These are phyloP conservation scores for Waitea zeae DNA, from an alignment of 1,284 basidiomycete species.

Conservation along the genomic window DNA sequence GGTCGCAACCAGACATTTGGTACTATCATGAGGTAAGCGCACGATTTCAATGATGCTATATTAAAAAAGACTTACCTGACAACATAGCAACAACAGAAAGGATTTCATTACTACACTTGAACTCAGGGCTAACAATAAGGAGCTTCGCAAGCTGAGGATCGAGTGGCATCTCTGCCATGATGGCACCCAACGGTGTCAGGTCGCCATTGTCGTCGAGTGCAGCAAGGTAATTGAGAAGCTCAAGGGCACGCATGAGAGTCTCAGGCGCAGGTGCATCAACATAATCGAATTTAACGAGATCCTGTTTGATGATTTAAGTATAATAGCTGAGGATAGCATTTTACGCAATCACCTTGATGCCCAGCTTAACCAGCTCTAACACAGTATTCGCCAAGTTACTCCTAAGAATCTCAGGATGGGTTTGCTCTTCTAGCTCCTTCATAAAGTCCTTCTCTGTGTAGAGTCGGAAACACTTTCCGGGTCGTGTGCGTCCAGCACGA, in stretches of 20 bases:
- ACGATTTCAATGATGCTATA: too few species aligned
- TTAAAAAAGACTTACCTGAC: constrained; percentile 19
- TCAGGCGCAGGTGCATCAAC: constrained; percentile 96
- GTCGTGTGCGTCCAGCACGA: constrained; percentile 88
- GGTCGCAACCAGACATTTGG: constrained; percentile 93
- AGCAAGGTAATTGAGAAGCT: constrained; percentile 83
- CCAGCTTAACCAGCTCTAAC: constrained; percentile 86
- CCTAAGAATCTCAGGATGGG: constrained; percentile 88
- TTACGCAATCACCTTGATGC: constrained; percentile 48
- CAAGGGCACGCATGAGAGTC: constrained; percentile 94
- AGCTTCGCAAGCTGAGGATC: constrained; percentile 96
- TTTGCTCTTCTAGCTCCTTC: constrained; percentile 88
- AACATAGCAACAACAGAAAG: constrained; percentile 94
- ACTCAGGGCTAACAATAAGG: constrained; percentile 88
- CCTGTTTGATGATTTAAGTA: constrained; percentile 22
- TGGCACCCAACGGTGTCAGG: constrained; percentile 71
- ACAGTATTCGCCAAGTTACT: constrained; percentile 92
- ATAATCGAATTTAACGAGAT: constrained; percentile 87
- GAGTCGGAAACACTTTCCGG: constrained; percentile 93
- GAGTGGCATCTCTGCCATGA: constrained; percentile 97
- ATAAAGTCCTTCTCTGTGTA: constrained; percentile 99
- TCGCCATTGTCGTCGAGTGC: constrained; percentile 93
- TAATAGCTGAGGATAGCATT: not conserved
- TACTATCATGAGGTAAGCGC: too few species aligned
- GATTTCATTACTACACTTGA: constrained; percentile 93